Conservation (phyloP, 2,329 filamentous ascomycete species). For the Fusarium pseudograminearum region DNA sequence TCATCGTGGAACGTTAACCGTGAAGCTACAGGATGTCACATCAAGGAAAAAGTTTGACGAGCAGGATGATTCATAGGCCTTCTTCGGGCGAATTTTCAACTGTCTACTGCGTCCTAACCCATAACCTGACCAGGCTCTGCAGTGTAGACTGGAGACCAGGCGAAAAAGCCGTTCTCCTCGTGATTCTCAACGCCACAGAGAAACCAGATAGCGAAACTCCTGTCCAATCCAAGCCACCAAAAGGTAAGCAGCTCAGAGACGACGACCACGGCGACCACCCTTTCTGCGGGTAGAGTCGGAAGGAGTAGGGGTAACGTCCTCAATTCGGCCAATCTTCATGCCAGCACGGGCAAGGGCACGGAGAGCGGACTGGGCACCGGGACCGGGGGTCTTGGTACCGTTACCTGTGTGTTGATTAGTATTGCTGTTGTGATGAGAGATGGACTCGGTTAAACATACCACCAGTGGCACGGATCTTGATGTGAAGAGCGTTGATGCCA, state of each 20-base stretch:
- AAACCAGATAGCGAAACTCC: conserved; percentile 62
- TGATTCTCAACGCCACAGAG: conserved; percentile 76
- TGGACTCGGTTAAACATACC: conserved; percentile 66
- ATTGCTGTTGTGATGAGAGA: not conserved
- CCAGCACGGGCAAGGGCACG: conserved; percentile 98
- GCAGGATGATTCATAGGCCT: conserved; percentile 57
- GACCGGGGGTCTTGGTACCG: conserved; percentile 99
- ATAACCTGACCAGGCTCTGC: conserved; percentile 56
- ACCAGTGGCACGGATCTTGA: conserved; percentile 99
- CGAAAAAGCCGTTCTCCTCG: conserved; percentile 77
- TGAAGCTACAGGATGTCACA: conserved; percentile 35
- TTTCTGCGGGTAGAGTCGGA: conserved; percentile 99
- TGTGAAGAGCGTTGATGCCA: conserved; percentile 92
- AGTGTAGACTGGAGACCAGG: conserved; percentile 72
- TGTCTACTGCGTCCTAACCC: conserved; percentile 54
- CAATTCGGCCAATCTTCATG: conserved; percentile 99
- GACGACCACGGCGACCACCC: conserved; percentile 99
- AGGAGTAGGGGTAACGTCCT: conserved; percentile 99
- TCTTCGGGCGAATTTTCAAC: conserved; percentile 59
- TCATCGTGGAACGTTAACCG: conserved; percentile 30
- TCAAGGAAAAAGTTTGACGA: conserved; percentile 45
- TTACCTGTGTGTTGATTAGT: conserved; percentile 71
- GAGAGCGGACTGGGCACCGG: conserved; percentile 98
- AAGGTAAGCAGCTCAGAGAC: conserved; percentile 77
- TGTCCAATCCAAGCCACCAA: conserved; percentile 51